Base-by-base conservation (phyloP, 768 basidiomycete genomes). In the Trametes elegans region DNA sequence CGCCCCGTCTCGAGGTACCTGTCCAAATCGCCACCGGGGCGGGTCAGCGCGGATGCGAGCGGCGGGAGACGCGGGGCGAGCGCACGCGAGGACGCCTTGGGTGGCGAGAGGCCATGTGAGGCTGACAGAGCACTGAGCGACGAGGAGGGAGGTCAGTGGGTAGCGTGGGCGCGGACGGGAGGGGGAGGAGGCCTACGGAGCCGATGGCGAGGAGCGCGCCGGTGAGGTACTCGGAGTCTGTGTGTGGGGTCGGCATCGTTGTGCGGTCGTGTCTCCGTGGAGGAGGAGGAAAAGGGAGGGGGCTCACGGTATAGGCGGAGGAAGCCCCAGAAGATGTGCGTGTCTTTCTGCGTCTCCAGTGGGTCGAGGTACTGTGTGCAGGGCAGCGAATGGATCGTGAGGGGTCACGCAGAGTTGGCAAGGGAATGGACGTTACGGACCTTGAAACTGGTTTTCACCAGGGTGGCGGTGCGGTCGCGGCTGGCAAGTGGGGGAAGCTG, bases 1-100 rank as follows among this genome's bases (percentile, higher is more conserved):
- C 82, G 82, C 11, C 72, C 68, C 3, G 66, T 75, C 68, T 88
- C 85, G 16, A 90, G 68, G 62, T 88, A 83, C 26, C n/a, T 26
- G 9, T n/a, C n/a, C 5, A 5, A 14, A 13, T 48, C 60, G 21
- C 31, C n/a, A n/a, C n/a, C n/a, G n/a, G n/a, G n/a, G n/a, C n/a
- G n/a, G n/a, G n/a, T n/a, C n/a, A n/a, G n/a, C n/a, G n/a, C n/a
- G 34, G 34, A 35, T 35, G 34, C 11, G 6, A n/a, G 34, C 5
- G n/a, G 13, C n/a, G 31, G 31, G 31, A 32, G 31, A 13, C 31
- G 31, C 13, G 34, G 34, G 5, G n/a, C 34, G n/a, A n/a, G n/a
- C n/a, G 19, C 21, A 73, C 72, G 14, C 46, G 16, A 73, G 61
- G 32, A 73, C 64, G 8, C 64, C 49, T 26, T 72, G 70, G 28